Percentiles rank a stretch among this genome's conserved stretches.
phyloP scores from a whole-genome alignment of 306 rosid species.

The barrel medic (Medicago truncatula) region DNA sequence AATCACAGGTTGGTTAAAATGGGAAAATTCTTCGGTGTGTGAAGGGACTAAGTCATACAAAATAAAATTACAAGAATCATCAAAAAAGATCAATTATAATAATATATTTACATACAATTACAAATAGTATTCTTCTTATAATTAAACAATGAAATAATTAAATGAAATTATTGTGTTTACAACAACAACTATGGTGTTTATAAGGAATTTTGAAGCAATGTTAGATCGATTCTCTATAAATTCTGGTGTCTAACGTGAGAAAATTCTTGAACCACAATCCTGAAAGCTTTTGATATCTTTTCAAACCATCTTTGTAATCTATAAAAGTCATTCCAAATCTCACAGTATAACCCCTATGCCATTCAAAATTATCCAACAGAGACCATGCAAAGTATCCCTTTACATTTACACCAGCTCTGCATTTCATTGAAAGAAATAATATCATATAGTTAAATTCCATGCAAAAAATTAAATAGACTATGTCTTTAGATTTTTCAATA shows the following conservation, averaged over 20 bases:
- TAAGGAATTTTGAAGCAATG: background rate
- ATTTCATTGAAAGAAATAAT: background rate
- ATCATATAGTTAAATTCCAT: background rate
- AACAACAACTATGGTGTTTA: background rate
- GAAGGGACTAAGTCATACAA: too few species aligned
- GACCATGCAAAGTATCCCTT: conserved; percentile 76
- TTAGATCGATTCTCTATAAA: background rate
- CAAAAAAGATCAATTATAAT: background rate
- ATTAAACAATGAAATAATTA: background rate
- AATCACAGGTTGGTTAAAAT: too few species aligned
- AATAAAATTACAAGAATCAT: background rate
- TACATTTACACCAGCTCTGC: conserved; percentile 61
- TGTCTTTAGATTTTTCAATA: background rate
- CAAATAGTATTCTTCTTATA: background rate
- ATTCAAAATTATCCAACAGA: conserved; percentile 62
- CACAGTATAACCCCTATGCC: conserved; percentile 47
- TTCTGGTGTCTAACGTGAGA: conserved; percentile 35
- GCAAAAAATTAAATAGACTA: background rate
- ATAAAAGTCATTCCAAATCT: conserved; percentile 60
- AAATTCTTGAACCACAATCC: conserved; percentile 61
- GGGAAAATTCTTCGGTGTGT: too few species aligned
- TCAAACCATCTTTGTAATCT: conserved; percentile 50
- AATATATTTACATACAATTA: background rate
- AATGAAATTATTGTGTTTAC: background rate
- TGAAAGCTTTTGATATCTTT: conserved; percentile 56